Evolutionary conservation across 1,284 basidiomycete species (phyloP), one percentile per base, ranked within the genome.

Genomic region (Golubevia sp.): DNA sequence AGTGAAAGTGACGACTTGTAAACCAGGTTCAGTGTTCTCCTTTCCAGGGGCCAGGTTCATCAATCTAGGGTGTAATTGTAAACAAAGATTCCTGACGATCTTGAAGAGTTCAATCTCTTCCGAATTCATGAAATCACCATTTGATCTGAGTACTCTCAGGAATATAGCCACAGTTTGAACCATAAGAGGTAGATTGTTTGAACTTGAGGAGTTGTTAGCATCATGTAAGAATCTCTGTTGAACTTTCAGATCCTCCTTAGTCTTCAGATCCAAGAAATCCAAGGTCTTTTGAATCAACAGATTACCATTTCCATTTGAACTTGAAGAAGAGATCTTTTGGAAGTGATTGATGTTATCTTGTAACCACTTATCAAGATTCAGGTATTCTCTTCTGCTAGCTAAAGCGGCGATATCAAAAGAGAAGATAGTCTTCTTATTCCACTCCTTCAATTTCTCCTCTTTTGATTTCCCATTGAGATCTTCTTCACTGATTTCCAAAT

Each of bases 331-430:
- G 62, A 26, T 56, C 55, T 23, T 56, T 50, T 13, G 34, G 13
- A 38, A 13, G 18, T 56, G 50, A 15, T 89, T 86, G 49, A 97
- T 91, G 73, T 92, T 91, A 83, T 94, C 92, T 48, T 92, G 90
- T 3, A 99, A 87, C 95, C 95, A 99, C 84, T 96, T 93, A 85
- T 97, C 95, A 56, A 99, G 87, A 76, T 98, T 94, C 74, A 99
- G 87, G 77, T 94, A 93, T 82, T 99, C 96, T 73, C 94, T 87
- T 55, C 94, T 91, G 50, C 93, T 94, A 1, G 95, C 95, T 24
- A 97, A 86, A 3, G 94, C 91, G 15, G 97, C 97, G 49, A 97
- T 91, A 81, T 99, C 97, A 26, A 83, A 70, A 24, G 77, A 56
- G 96, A 88, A 18, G 91, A 91, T 53, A 69, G 30, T 5, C 11